Base-by-base conservation (phyloP, 805 yeast species). In the Saccharomyces paradoxus region DNA sequence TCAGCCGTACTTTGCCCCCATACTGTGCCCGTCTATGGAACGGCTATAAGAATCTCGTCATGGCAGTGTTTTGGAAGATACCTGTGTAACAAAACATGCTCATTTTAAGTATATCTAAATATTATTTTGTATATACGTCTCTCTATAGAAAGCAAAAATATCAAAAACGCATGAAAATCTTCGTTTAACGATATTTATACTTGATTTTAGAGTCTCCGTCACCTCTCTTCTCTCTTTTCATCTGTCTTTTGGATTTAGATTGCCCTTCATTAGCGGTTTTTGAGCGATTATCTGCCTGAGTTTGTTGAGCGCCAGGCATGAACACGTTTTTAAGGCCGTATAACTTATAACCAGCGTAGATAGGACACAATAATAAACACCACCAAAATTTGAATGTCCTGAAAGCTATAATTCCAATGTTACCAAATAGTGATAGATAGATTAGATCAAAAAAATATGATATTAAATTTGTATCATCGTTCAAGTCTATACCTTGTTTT, bases 371-470 rank as follows among this genome's bases (percentile, higher is more conserved):
- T 24, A 60, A 41, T 1, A 64, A n/a, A 5, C 78, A 53, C 66
- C 73, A 78, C 81, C 81, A 81, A 7, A 77, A 70, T 53, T 74
- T 74, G 57, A 73, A 76, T 13, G 79, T 67, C 31, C 79, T 79
- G 56, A 79, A 72, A 2, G 77, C 13, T 10, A 78, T 60, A 65
- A 73, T 72, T 17, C 81, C 71, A 1, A 77, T 47, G 56, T 81
- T 78, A 27, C 79, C 71, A n/a, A 75, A 56, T 66, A 81, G 69
- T 7, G 84, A 79, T 50, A 81, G 57, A 63, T 82, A 82, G 47
- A 81, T 69, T 41, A 79, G 59, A 61, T 82, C 87, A 58, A 81
- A 80, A 66, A 81, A 66, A 63, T 79, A 80, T 63, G 81, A 84
- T 41, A 74, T 75, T 12, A 81, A 64, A 0, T 84, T 84, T 12